Evolutionary conservation across 2,329 filamentous ascomycete genomes (phyloP).

Genomic region (Emergomyces pasteurianus): DNA sequence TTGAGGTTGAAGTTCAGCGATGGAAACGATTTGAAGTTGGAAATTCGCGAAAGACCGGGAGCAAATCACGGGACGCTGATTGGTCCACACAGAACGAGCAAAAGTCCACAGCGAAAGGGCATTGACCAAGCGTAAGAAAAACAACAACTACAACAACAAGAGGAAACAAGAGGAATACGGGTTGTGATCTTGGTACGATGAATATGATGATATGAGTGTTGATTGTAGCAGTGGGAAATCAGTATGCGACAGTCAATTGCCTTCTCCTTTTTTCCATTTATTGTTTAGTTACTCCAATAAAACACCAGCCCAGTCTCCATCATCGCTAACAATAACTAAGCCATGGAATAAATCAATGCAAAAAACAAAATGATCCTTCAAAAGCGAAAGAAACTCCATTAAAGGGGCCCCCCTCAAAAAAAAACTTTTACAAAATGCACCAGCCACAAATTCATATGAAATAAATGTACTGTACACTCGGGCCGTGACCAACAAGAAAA

Average conservation of each 20-base stretch:
- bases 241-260: neutral
- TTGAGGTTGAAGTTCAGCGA: conserved; percentile 21
- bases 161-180: neutral
- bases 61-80: conserved; percentile 32
- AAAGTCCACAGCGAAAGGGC: neutral
- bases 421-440: neutral
- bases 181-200: neutral
- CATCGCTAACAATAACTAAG: neutral
- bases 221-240: neutral
- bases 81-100: conserved; percentile 16
- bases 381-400: neutral
- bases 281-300: neutral
- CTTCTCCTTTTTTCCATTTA: neutral
- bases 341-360: neutral
- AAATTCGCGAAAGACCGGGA: conserved; percentile 27
- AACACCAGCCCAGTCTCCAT: neutral
- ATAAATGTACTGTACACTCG: neutral
- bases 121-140: no score
- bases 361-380: neutral
- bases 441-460: neutral
- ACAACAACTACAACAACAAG: neutral
- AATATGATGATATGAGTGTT: neutral
- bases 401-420: no score
- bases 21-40: conserved; percentile 21
- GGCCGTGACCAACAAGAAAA: neutral